phyloP scores from a whole-genome alignment of 148 eudicot species.

The Rhododendron kiyosumense region DNA sequence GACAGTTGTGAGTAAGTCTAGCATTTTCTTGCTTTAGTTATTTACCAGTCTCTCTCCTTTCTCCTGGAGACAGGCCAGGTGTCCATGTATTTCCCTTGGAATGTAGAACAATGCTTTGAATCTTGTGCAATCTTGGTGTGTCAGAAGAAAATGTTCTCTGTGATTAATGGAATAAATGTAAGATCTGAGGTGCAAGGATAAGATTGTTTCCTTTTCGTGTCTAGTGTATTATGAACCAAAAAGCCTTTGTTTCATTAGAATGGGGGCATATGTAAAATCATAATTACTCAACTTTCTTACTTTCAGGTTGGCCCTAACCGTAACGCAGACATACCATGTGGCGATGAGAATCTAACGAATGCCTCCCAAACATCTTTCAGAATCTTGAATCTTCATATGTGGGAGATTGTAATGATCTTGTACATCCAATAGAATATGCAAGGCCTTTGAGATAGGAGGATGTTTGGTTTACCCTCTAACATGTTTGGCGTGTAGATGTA shows the following conservation, averaged over 20 bases:
- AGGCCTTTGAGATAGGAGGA: neutral
- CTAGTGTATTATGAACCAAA: neutral
- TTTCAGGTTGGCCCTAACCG: neutral
- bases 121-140: neutral
- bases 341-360: neutral
- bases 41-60: neutral
- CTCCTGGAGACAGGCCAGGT: neutral
- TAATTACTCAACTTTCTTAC: neutral
- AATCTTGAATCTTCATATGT: neutral
- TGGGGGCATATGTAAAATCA: neutral
- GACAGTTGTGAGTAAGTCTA: neutral
- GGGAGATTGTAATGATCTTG: neutral
- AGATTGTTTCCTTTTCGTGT: neutral
- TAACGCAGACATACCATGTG: neutral
- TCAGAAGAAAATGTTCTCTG: neutral
- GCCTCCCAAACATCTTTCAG: neutral
- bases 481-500: neutral
- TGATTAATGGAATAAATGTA: neutral
- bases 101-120: neutral
- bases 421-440: neutral
- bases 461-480: neutral
- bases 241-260: neutral
- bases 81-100: neutral
- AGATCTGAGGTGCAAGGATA: neutral
- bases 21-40: neutral